A percentile compares a stretch with the other conserved stretches of the same genome.
Conservation (phyloP, 1,139 yeast species). For the Pneumocystis murina region DNA sequence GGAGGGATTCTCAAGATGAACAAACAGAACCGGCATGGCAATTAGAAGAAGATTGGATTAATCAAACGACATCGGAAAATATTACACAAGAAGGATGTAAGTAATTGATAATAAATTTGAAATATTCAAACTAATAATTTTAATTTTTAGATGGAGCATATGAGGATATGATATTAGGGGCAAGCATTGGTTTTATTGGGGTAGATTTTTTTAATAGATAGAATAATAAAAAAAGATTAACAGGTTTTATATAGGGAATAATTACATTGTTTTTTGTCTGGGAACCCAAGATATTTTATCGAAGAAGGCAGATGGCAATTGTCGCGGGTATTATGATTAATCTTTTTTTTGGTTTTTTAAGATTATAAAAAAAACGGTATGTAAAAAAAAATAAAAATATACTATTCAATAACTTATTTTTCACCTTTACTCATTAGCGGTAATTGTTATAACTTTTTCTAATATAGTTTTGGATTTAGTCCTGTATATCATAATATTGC, state of each 20-base stretch:
- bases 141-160: conserved; percentile 3
- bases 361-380: not conserved
- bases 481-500: not conserved
- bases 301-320: conserved; percentile 3
- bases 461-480: not conserved
- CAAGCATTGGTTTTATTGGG: conserved; percentile 4
- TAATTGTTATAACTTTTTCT: not conserved
- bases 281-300: conserved; percentile 1
- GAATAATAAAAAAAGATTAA: not conserved
- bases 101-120: conserved; percentile 2
- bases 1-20: not conserved
- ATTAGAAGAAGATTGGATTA: conserved; percentile 1
- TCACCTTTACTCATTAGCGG: not conserved
- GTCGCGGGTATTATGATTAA: conserved; percentile 2
- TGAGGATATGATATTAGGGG: conserved; percentile 3
- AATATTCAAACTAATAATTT: not conserved
- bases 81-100: conserved; percentile 1
- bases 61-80: not conserved
- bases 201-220: not conserved
- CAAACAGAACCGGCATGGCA: not conserved
- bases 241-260: not conserved
- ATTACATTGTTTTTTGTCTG: conserved; percentile 1
- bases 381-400: not conserved
- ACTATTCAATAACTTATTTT: not conserved
- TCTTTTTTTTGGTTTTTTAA: conserved; percentile 1